These are phyloP conservation scores for Sugiyamaella marilandica DNA, from an alignment of 805 yeast genomes.

Conservation along the genomic window DNA sequence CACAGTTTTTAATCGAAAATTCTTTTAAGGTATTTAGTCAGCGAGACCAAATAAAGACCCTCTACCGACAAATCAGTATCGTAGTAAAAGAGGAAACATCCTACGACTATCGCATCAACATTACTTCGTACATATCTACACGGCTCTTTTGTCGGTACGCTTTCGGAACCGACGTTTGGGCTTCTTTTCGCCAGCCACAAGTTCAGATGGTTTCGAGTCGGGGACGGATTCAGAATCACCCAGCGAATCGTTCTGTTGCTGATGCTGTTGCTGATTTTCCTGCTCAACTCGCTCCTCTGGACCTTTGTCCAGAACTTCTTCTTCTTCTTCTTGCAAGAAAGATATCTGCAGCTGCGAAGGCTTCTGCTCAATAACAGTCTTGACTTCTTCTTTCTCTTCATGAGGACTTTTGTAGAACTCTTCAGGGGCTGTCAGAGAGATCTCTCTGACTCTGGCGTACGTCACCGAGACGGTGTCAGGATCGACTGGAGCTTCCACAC, in stretches of 20 bases:
- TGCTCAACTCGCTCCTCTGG: neutral
- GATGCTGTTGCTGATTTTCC: neutral
- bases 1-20: neutral
- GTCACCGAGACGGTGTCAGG: conserved; percentile 18
- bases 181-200: neutral
- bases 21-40: too few relatives aligned
- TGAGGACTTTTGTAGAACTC: conserved; percentile 10
- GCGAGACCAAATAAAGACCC: too few relatives aligned
- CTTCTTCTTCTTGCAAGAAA: conserved; percentile 20
- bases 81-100: too few relatives aligned
- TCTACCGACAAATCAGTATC: too few relatives aligned
- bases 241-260: neutral
- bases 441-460: conserved; percentile 16
- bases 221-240: neutral
- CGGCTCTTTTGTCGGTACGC: neutral
- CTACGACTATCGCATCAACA: neutral
- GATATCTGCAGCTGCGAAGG: conserved; percentile 14
- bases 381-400: neutral
- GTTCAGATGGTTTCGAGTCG: neutral
- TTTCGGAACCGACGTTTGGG: neutral
- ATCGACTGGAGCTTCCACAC: conserved; percentile 25
- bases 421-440: conserved; percentile 16
- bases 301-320: conserved; percentile 13
- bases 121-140: neutral
- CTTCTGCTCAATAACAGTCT: neutral